phyloP scores from a whole-genome alignment of 2,329 filamentous ascomycete species.

The Alternaria arbusti region DNA sequence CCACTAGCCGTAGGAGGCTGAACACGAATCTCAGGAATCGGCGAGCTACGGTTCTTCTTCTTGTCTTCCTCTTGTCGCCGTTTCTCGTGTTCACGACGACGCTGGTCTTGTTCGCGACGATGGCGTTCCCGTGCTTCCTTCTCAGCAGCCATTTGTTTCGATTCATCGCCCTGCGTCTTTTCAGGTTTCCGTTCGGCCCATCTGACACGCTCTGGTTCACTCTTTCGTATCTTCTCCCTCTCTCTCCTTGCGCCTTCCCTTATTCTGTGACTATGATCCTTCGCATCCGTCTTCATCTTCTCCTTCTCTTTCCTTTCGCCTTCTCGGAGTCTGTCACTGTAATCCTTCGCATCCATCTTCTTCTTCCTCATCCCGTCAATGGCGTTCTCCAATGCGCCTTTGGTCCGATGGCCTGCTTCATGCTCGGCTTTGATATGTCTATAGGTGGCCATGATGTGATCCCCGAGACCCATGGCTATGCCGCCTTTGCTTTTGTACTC shows the following conservation, averaged over 20 bases:
- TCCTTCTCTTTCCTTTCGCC: neutral
- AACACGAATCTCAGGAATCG: neutral
- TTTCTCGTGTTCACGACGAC: neutral
- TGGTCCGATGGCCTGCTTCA: constrained; percentile 19
- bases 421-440: constrained; percentile 31
- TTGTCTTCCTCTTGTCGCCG: neutral
- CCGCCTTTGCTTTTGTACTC: constrained; percentile 20
- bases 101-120: neutral
- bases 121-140: neutral
- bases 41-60: neutral
- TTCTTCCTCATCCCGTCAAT: constrained; percentile 14
- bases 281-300: neutral
- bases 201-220: neutral
- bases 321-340: neutral
- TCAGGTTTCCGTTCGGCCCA: neutral
- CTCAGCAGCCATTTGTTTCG: neutral
- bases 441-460: constrained; percentile 28
- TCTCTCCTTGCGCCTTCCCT: neutral
- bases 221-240: neutral
- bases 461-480: constrained; percentile 22
- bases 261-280: neutral
- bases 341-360: neutral
- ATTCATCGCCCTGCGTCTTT: neutral
- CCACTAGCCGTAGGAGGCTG: neutral
- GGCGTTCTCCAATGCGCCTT: constrained; percentile 19